Evolutionary conservation across 352 stramenopile genomes (phyloP), one percentile per base, ranked within the genome.

Genomic region (Phytophthora sansomeana): DNA sequence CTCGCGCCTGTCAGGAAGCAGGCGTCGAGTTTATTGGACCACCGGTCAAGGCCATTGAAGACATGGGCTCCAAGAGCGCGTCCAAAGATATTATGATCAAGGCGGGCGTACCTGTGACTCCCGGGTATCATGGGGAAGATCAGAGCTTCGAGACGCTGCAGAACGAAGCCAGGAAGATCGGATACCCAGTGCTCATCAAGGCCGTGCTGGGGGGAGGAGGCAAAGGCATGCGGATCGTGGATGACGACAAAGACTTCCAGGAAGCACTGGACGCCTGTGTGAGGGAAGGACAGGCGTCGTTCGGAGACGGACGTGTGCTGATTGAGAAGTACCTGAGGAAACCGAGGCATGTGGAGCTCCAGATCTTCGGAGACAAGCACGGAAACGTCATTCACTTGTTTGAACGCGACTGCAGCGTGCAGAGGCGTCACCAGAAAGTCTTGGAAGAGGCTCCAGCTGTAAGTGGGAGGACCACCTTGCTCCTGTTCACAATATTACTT

Each of bases 401-500:
- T 32, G 93, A 98, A 62, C 83, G 92, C 63, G 92, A 98, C 58
- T 98, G 92, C 77, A 93, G 77, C 38, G 85, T 98, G 21, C 92
- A 98, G 78, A 80, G 95, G 36, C 82, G 92, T 9, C 91, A 98
- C 70, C 95, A 98, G 67, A 98, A 98, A 81, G 93, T 98, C 26
- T 74, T 98, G 24, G 95, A 98, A 69, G 95, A 98, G 74, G 90
- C 94, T 0, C 94, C 95, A 13, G 92, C 93, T 57, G 88, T 95
- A 67, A 63, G 84, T 78, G 26, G 14, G 46, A 28, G 21, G 21
- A 24, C 3, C 21, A 3, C 21, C 21, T 16, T 46, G 5, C n/a
- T 46, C 10, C 16, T n/a, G 33, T 46, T 46, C 1, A 24, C 39
- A 3, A 24, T 24, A 3, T 46, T 46, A 46, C 17, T n/a, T 19